Evolutionary conservation across 441 rosid species (phyloP).

Genomic region (Codiaeum variegatum): DNA sequence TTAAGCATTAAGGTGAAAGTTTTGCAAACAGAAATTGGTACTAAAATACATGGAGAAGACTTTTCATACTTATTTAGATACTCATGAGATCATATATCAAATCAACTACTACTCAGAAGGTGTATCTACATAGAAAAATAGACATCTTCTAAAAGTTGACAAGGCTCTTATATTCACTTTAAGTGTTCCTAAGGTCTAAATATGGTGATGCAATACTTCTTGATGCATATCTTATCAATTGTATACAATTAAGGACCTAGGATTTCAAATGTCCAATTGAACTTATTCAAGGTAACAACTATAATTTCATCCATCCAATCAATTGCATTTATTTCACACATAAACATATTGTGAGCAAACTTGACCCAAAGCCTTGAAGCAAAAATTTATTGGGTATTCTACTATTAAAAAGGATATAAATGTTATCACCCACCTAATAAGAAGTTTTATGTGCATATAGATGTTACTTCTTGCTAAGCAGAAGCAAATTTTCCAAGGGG

Average conservation of each 20-base stretch:
- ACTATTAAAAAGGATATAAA: neutral
- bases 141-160: neutral
- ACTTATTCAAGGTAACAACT: neutral
- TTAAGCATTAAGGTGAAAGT: neutral
- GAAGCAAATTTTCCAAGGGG: neutral
- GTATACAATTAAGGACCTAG: neutral
- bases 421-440: neutral
- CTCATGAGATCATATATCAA: neutral
- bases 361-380: neutral
- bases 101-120: neutral
- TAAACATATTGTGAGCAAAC: neutral
- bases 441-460: neutral
- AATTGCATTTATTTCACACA: neutral
- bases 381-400: neutral
- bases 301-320: neutral
- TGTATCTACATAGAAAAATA: neutral
- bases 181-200: neutral
- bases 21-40: neutral
- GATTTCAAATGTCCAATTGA: neutral
- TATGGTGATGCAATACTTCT: neutral
- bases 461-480: neutral
- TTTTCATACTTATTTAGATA: neutral
- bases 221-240: neutral
- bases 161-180: neutral
- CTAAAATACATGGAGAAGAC: neutral